Percentiles rank a stretch among this genome's conserved stretches.
Evolutionary conservation across 164 flowering plant genomes (phyloP).

Genomic region (Umbellularia californica): DNA sequence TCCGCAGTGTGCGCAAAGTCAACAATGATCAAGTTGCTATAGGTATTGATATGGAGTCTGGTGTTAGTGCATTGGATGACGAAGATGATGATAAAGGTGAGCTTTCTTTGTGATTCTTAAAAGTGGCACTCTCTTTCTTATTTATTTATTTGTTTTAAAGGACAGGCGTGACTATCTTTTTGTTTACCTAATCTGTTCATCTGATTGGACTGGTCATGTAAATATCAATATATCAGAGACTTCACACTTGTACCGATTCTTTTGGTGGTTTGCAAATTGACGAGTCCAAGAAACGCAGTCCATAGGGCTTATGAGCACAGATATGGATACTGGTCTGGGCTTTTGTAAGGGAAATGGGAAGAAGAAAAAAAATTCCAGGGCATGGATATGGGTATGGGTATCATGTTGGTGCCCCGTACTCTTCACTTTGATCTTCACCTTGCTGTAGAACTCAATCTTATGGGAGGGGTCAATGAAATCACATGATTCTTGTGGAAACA

Average conservation of each 20-base stretch:
- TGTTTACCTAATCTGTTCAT: background rate
- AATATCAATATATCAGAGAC: background rate
- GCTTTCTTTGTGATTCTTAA: background rate
- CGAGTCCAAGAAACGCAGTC: too few species aligned
- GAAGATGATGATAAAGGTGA: conserved; percentile 98
- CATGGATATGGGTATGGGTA: too few species aligned
- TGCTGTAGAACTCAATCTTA: too few species aligned
- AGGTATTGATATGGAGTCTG: conserved; percentile 66
- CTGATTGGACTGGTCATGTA: background rate
- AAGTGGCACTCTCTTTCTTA: background rate
- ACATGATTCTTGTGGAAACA: too few species aligned
- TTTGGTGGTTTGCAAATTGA: background rate
- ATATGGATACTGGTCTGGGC: too few species aligned
- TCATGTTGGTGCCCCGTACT: too few species aligned
- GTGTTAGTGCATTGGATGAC: conserved; percentile 38
- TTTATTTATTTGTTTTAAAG: background rate
- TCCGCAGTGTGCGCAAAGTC: conserved; percentile 71
- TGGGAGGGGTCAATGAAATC: too few species aligned
- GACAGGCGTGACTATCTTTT: background rate
- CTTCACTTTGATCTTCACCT: too few species aligned
- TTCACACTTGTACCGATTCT: background rate
- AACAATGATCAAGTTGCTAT: conserved; percentile 89
- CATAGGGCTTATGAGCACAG: too few species aligned
- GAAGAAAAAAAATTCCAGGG: too few species aligned
- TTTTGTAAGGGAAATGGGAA: too few species aligned